Conservation (phyloP, 1,139 yeast genomes). For the Scheffersomyces titani region DNA sequence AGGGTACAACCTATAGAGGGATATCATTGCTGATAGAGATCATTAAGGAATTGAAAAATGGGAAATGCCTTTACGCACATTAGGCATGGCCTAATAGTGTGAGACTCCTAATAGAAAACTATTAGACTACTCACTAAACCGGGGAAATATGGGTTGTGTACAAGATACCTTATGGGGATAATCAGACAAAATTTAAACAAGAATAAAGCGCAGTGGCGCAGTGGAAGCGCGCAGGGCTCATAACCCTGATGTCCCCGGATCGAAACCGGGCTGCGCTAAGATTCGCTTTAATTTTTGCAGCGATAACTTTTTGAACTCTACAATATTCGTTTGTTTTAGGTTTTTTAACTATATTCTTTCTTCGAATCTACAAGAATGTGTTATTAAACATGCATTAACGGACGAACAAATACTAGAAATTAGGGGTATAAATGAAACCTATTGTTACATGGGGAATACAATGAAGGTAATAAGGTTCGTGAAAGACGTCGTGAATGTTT, state of each 20-base stretch:
- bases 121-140: too few species aligned
- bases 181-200: neutral
- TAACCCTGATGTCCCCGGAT: conserved; percentile 99
- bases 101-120: too few species aligned
- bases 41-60: too few species aligned
- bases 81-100: too few species aligned
- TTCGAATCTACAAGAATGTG: neutral
- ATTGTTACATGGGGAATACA: neutral
- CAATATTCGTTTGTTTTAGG: neutral
- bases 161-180: neutral
- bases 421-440: neutral
- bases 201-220: conserved; percentile 84
- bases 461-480: neutral
- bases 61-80: too few species aligned
- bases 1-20: too few species aligned
- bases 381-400: neutral
- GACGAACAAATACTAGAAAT: neutral
- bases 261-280: conserved; percentile 98
- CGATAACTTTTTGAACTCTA: neutral
- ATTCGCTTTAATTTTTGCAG: neutral
- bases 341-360: neutral
- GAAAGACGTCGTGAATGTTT: neutral
- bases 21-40: too few species aligned
- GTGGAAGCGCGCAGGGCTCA: conserved; percentile 99
- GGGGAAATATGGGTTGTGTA: too few species aligned